These are phyloP conservation scores for Fusarium beomiforme DNA, from an alignment of 2,329 filamentous ascomycete genomes.

Conservation along the genomic window DNA sequence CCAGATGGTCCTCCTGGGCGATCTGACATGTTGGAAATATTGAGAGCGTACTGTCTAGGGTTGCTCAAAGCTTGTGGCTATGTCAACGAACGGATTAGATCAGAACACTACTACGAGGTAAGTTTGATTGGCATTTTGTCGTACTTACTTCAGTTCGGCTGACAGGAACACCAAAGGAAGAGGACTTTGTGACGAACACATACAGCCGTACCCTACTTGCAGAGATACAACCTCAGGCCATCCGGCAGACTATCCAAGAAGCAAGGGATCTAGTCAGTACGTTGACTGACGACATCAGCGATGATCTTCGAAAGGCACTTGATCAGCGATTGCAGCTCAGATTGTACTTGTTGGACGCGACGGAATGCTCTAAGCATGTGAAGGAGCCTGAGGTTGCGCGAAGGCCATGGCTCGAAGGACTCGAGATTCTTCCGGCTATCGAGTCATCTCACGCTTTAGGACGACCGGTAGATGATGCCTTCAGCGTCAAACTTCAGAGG, in stretches of 20 bases:
- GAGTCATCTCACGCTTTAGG: conserved; percentile 70
- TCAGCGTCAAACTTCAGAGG: conserved; percentile 91
- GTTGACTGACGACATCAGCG: conserved; percentile 50
- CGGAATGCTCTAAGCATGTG: conserved; percentile 59
- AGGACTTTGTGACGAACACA: conserved; percentile 94
- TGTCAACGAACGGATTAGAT: conserved; percentile 79
- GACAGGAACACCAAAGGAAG: conserved; percentile 68
- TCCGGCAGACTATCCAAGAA: conserved; percentile 63
- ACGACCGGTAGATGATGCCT: conserved; percentile 76
- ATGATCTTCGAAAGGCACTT: conserved; percentile 65
- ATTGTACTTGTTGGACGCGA: conserved; percentile 67
- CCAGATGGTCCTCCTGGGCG: conserved; percentile 42
- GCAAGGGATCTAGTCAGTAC: conserved; percentile 63
- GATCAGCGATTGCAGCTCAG: conserved; percentile 73
- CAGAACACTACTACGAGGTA: conserved; percentile 93
- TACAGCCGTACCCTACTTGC: conserved; percentile 84
- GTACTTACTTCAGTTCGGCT: background rate
- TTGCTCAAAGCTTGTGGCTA: conserved; percentile 84
- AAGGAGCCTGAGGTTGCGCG: conserved; percentile 58
- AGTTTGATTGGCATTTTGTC: background rate
- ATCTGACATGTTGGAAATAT: conserved; percentile 67
- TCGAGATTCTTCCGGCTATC: conserved; percentile 63
- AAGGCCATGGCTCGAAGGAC: conserved; percentile 62
- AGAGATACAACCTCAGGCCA: conserved; percentile 65
- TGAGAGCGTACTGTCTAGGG: conserved; percentile 87